A percentile compares a stretch with the other conserved stretches of the same genome.
phyloP scores from a whole-genome alignment of 2,329 filamentous ascomycete genomes.

The Xylaria sp. region DNA sequence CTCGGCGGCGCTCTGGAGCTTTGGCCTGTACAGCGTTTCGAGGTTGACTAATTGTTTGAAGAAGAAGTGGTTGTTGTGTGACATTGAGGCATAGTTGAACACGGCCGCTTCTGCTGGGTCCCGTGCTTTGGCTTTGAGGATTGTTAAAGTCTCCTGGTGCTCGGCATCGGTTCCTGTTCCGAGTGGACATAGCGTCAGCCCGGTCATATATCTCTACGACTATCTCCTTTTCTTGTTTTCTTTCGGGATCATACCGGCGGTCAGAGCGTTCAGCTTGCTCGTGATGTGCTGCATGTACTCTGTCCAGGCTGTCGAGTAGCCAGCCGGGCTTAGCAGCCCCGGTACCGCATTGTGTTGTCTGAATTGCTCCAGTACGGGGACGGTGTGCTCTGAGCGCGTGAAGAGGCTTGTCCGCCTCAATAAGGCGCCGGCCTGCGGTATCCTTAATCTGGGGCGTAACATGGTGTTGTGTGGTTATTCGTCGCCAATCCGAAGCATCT shows the following conservation, averaged over 20 bases:
- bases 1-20: constrained; percentile 13
- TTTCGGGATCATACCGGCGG: constrained; percentile 68
- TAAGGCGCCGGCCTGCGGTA: constrained; percentile 58
- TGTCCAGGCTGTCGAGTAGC: constrained; percentile 81
- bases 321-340: constrained; percentile 75
- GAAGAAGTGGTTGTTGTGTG: constrained; percentile 90
- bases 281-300: constrained; percentile 82
- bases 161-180: constrained; percentile 71
- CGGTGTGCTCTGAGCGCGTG: constrained; percentile 58
- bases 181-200: constrained; percentile 1
- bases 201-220: not conserved
- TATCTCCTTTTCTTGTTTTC: not conserved
- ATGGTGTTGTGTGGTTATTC: constrained; percentile 52
- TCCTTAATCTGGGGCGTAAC: constrained; percentile 66
- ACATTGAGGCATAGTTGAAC: constrained; percentile 98
- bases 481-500: constrained; percentile 33
- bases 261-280: constrained; percentile 79
- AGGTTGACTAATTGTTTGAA: constrained; percentile 66
- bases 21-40: constrained; percentile 15
- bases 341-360: constrained; percentile 63
- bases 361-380: constrained; percentile 60
- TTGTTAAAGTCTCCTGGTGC: constrained; percentile 69
- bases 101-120: constrained; percentile 79
- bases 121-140: constrained; percentile 81
- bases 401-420: constrained; percentile 50